Percentiles rank a stretch among this genome's conserved stretches.
These are phyloP conservation scores for Pythium aphanidermatum DNA, from an alignment of 352 stramenopile genomes.

Conservation along the genomic window DNA sequence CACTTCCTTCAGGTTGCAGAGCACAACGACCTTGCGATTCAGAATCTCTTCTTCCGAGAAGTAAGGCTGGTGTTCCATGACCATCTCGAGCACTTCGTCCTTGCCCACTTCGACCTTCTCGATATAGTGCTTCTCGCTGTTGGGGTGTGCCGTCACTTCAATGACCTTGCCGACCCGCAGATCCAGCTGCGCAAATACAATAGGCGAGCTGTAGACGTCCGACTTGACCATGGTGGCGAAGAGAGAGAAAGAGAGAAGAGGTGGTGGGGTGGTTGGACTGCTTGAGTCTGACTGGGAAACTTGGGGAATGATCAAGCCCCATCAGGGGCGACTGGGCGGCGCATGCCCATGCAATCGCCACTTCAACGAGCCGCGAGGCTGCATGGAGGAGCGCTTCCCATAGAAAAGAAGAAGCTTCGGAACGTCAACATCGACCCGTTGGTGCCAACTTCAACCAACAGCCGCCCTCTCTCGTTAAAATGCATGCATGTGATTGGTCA, in stretches of 20 bases:
- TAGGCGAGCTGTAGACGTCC: constrained; percentile 69
- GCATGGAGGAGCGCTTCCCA: no score
- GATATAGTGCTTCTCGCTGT: constrained; percentile 67
- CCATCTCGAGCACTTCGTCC: constrained; percentile 66
- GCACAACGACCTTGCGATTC: constrained; percentile 57
- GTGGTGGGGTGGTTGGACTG: constrained; percentile 7
- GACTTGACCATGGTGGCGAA: constrained; percentile 60
- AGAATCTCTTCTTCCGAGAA: constrained; percentile 72
- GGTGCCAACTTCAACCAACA: no score
- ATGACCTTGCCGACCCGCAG: constrained; percentile 65
- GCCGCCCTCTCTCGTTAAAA: no score
- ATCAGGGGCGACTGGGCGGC: background rate
- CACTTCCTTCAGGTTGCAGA: constrained; percentile 75
- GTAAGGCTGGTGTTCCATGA: constrained; percentile 70
- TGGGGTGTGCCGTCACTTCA: constrained; percentile 58
- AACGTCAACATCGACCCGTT: no score
- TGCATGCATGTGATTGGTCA: no score
- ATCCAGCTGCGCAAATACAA: constrained; percentile 64
- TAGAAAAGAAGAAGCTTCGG: no score
- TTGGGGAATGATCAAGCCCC: constrained; percentile 55
- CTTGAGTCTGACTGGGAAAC: constrained; percentile 38
- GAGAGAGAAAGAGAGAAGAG: background rate
- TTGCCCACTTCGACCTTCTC: constrained; percentile 75
- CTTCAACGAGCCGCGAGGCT: no score
- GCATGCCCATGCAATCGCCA: background rate